Conservation (phyloP, 257 asterid genomes). For the Penstemon eatonii region DNA sequence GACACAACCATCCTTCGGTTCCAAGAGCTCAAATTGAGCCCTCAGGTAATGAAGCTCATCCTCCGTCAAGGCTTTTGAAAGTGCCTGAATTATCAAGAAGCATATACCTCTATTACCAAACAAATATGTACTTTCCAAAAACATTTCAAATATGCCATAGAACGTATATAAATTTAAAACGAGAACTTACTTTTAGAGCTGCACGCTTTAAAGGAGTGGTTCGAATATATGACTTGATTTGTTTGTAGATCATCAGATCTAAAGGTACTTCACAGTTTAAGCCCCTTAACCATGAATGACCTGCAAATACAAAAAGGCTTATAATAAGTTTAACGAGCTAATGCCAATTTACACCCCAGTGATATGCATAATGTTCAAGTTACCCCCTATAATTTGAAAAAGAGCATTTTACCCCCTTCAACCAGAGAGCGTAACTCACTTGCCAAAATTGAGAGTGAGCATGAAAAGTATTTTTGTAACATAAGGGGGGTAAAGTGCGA, state of each 20-base stretch:
- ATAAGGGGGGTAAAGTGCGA: too few relatives aligned
- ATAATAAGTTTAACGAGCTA: too few relatives aligned
- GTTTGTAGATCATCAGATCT: slow-evolving; percentile 70
- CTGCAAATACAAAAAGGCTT: slow-evolving; percentile 46
- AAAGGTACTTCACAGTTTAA: slow-evolving; percentile 58
- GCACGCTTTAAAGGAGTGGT: slow-evolving; percentile 87
- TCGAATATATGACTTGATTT: slow-evolving; percentile 76
- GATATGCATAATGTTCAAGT: too few relatives aligned
- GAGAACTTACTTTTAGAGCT: slow-evolving; percentile 62
- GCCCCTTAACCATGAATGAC: slow-evolving; percentile 89
- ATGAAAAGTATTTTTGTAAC: too few relatives aligned
- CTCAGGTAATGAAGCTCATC: slow-evolving; percentile 77
- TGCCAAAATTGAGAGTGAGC: too few relatives aligned
- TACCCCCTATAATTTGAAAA: too few relatives aligned
- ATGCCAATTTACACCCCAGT: too few relatives aligned
- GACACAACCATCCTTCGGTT: slow-evolving; percentile 71
- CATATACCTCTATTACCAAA: not conserved
- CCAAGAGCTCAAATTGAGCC: slow-evolving; percentile 72
- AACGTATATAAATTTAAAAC: not conserved
- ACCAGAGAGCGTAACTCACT: too few relatives aligned
- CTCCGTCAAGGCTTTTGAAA: slow-evolving; percentile 86
- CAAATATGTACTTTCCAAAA: not conserved
- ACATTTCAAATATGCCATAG: not conserved
- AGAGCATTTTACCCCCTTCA: too few relatives aligned
- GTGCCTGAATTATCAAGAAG: slow-evolving; percentile 60